Evolutionary conservation across 371 early-diverging fungal species (phyloP).

Genomic region (Massospora cicadina): DNA sequence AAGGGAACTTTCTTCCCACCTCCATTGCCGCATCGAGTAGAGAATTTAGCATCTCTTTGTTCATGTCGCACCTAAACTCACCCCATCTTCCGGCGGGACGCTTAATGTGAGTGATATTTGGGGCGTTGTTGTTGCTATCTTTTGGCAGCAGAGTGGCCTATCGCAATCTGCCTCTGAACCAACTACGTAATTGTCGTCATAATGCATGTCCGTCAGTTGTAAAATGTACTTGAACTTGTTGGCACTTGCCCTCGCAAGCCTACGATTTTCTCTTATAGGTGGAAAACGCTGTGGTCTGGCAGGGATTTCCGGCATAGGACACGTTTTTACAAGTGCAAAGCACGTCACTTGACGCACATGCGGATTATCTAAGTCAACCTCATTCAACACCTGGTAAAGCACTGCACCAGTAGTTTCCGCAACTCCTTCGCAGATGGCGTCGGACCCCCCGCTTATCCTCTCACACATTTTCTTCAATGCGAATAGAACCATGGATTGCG

Average conservation of each 20-base stretch:
- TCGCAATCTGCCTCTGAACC: conserved; percentile 10
- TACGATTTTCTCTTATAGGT: too few relatives aligned
- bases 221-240: conserved; percentile 6
- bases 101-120: not conserved
- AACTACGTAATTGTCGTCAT: conserved; percentile 7
- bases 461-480: not conserved
- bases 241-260: not conserved
- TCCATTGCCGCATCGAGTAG: not conserved
- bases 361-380: not conserved
- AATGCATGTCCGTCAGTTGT: conserved; percentile 8
- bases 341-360: not conserved
- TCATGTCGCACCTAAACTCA: conserved; percentile 4
- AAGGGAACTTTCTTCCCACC: not conserved
- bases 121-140: conserved; percentile 1
- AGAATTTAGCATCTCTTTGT: not conserved
- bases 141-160: conserved; percentile 3
- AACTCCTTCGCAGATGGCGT: not conserved
- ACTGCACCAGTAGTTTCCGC: not conserved
- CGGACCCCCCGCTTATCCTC: not conserved
- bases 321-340: not conserved
- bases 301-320: conserved; percentile 4
- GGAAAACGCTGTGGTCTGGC: not conserved
- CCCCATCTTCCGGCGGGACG: conserved; percentile 4
- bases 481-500: not conserved
- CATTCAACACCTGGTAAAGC: not conserved